Conservation (phyloP, 2,329 filamentous ascomycete species). For the Colletotrichum liaoningense region DNA sequence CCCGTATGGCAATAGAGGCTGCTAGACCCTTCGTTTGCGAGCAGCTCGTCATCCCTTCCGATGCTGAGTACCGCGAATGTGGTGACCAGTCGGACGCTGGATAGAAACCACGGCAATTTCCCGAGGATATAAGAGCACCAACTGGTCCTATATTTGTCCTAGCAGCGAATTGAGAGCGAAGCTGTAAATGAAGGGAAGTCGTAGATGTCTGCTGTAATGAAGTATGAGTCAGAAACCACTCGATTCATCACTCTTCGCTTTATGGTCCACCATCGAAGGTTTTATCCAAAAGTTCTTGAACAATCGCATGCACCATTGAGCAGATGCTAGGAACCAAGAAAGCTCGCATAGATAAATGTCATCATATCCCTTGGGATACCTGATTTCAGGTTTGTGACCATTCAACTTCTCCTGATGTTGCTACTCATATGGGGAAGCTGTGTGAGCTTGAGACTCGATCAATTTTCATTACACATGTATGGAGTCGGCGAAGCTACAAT, state of each 20-base stretch:
- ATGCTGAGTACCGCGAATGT: not conserved
- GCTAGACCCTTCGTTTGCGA: not conserved
- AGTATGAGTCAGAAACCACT: too few species aligned
- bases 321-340: too few species aligned
- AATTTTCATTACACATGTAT: not conserved
- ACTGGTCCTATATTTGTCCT: not conserved
- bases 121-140: not conserved
- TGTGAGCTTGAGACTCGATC: not conserved
- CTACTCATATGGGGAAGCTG: not conserved
- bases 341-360: too few species aligned
- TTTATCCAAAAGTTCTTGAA: too few species aligned
- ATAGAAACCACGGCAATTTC: not conserved
- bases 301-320: too few species aligned
- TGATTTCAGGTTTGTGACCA: too few species aligned
- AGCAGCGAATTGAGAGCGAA: too few species aligned
- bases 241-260: too few species aligned
- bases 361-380: too few species aligned
- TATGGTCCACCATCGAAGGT: too few species aligned
- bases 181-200: too few species aligned
- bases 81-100: not conserved
- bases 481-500: not conserved
- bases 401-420: not conserved
- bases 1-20: not conserved
- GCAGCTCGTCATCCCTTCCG: not conserved
- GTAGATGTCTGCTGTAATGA: too few species aligned